phyloP scores from a whole-genome alignment of 768 basidiomycete species.

The Daedaleopsis sinensis region DNA sequence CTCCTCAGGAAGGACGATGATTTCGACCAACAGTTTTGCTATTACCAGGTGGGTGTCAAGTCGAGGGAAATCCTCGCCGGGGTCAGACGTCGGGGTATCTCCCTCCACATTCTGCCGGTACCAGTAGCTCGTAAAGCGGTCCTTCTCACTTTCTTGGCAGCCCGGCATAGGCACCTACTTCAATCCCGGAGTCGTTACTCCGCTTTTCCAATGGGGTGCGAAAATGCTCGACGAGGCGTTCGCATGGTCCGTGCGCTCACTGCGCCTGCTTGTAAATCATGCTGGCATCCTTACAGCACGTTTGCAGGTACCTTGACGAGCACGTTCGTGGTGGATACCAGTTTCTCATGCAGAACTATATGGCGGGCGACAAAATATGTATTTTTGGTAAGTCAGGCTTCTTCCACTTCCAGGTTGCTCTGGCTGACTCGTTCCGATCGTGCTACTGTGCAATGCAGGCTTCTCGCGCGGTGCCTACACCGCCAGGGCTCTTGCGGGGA shows the following conservation, averaged over 20 bases:
- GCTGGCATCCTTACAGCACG: neutral
- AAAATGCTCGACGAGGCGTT: constrained; percentile 67
- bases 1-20: constrained; percentile 63
- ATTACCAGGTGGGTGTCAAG: constrained; percentile 62
- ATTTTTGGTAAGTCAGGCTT: constrained; percentile 54
- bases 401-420: neutral
- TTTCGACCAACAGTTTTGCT: constrained; percentile 52
- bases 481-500: constrained; percentile 72
- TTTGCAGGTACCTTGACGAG: constrained; percentile 63
- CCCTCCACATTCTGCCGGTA: neutral
- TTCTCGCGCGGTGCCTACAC: constrained; percentile 78
- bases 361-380: constrained; percentile 72
- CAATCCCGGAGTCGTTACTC: constrained; percentile 68
- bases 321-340: constrained; percentile 78
- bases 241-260: constrained; percentile 57
- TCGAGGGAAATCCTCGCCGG: neutral
- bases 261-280: neutral
- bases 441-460: constrained; percentile 42
- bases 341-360: constrained; percentile 80
- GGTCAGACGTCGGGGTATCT: neutral
- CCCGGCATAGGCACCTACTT: constrained; percentile 53
- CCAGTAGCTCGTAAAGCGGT: neutral
- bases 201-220: constrained; percentile 59
- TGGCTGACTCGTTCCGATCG: neutral
- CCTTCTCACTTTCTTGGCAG: constrained; percentile 26